These are phyloP conservation scores for Coriolopsis trogii DNA, from an alignment of 1,284 basidiomycete genomes.

Conservation along the genomic window DNA sequence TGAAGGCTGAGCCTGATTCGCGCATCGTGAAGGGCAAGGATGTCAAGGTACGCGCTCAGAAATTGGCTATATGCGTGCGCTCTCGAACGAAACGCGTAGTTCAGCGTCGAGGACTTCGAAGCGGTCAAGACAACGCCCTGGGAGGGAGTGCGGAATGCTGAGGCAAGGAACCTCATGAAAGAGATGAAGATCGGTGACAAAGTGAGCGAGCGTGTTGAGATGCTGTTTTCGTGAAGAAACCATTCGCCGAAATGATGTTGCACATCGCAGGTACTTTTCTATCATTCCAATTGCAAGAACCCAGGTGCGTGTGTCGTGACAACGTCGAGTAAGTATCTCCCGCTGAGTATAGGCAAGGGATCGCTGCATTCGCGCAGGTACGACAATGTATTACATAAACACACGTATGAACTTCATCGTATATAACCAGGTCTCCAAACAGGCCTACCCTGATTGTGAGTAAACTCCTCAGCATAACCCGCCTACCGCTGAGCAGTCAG, in stretches of 20 bases:
- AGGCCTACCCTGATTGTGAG: constrained; percentile 90
- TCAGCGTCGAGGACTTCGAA: constrained; percentile 91
- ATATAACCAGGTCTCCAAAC: constrained; percentile 64
- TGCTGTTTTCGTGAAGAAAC: constrained; percentile 4
- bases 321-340: too few species aligned
- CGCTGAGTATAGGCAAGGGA: constrained; percentile 49
- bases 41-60: constrained; percentile 64
- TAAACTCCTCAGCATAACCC: constrained; percentile 13
- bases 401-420: background rate
- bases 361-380: constrained; percentile 84
- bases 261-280: constrained; percentile 55
- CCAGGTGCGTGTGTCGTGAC: constrained; percentile 59
- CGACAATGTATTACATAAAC: constrained; percentile 17
- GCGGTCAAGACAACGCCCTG: constrained; percentile 74
- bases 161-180: constrained; percentile 92
- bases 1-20: constrained; percentile 92
- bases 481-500: constrained; percentile 17
- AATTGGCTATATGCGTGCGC: constrained; percentile 11
- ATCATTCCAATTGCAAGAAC: constrained; percentile 91
- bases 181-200: constrained; percentile 87
- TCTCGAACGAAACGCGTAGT: constrained; percentile 49
- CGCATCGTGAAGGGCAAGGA: constrained; percentile 89
- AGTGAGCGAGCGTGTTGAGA: constrained; percentile 42
- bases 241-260: constrained; percentile 9
- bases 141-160: constrained; percentile 93